These are phyloP conservation scores for Friedmanniomyces simplex DNA, from an alignment of 495 filamentous ascomycete genomes.

Conservation along the genomic window DNA sequence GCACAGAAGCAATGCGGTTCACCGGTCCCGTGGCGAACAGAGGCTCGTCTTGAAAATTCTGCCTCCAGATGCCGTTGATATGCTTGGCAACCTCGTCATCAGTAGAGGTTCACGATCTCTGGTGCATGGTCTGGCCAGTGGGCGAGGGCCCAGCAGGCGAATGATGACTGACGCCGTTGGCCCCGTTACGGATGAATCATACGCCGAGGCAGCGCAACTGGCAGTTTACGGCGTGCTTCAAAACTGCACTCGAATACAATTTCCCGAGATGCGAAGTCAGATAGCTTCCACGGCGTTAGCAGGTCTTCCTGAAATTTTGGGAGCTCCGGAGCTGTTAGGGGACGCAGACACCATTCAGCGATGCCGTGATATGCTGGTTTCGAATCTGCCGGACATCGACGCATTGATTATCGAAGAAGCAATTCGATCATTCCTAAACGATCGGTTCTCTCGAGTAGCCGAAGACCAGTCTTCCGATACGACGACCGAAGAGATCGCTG, in stretches of 20 bases:
- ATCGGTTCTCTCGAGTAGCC: not conserved
- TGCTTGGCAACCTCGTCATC: not conserved
- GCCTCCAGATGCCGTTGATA: not conserved
- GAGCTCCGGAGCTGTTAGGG: not conserved
- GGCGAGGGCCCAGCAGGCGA: not conserved
- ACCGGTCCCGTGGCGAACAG: constrained; percentile 23
- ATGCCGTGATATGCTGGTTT: not conserved
- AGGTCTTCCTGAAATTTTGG: not conserved
- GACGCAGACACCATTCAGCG: not conserved
- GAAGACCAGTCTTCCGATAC: not conserved
- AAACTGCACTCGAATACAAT: not conserved
- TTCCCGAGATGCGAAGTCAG: not conserved
- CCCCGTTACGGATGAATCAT: not conserved
- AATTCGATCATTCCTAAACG: not conserved
- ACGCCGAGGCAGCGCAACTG: not conserved
- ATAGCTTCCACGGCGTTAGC: not conserved
- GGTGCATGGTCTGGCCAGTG: not conserved
- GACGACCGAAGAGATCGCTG: not conserved
- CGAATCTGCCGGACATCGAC: not conserved
- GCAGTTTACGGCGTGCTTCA: not conserved
- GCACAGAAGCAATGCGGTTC: constrained; percentile 50
- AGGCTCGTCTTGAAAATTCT: not conserved
- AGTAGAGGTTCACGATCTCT: not conserved
- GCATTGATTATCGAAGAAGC: not conserved
- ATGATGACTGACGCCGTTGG: not conserved